Base-by-base conservation (phyloP, 2,329 filamentous ascomycete genomes). In the Cadophora luteo-olivacea region DNA sequence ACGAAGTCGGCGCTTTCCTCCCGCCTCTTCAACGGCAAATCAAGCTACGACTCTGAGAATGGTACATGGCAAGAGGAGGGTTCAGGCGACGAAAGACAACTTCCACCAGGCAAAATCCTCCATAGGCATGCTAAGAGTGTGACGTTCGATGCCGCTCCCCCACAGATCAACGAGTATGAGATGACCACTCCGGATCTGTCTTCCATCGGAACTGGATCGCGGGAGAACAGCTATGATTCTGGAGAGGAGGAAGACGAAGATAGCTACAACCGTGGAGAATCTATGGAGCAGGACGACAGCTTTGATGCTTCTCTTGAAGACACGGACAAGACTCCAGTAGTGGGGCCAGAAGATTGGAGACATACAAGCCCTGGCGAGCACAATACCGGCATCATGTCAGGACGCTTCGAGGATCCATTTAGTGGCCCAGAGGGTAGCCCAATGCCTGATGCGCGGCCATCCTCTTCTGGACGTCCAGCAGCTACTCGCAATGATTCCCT, bases 181-280 rank as follows among this genome's bases (percentile, higher is more conserved):
- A 94, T 97, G 92, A 92, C 93, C 41, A 99, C 96, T 1, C 96
- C 96, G 12, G 96, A 97, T 77, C 88, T 97, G n/a, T 97, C 95
- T 1, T 97, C 94, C 0, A 85, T 97, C 29, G 93, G 92, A 32
- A 95, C 92, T 61, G 94, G 91, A 74, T 98, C 95, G 14, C 91
- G 95, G 9, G 93, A 97, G 77, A 93, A 94, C 52, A 98, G 95
- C 82, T 97, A 92, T 78, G 94, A 97, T 70, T 95, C 93, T 0
- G 89, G 92, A 38, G 91, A 93, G 14, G 90, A 92, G 22, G 88
- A 94, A 51, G 88, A 91, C 32, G 91, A 94, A 55, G 92, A 87
- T 74, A 80, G 85, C 71, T 79, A 84, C 54, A 82, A 83, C 24
- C 78, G 80, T 49, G 78, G 85, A 9, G 87, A 87, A 54, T 89